phyloP scores from a whole-genome alignment of 2,329 filamentous ascomycete genomes.

The Nothophaeocryptopus gaeumannii region DNA sequence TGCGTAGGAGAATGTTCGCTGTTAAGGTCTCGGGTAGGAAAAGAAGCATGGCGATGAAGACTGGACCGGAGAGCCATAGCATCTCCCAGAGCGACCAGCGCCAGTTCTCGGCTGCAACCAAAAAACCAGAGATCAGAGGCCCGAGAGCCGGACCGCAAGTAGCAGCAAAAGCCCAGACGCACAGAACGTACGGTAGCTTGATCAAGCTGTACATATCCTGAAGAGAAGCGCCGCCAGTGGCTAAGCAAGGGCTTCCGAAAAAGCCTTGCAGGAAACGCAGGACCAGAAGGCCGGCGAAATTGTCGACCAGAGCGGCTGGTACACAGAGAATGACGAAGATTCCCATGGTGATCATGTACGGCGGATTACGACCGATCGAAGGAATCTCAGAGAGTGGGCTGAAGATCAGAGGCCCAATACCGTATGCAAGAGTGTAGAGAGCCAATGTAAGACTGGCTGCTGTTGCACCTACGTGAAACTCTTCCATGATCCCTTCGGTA shows the following conservation, averaged over 20 bases:
- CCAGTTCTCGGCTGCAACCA: conserved; percentile 57
- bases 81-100: conserved; percentile 65
- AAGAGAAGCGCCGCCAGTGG: conserved; percentile 56
- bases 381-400: conserved; percentile 15
- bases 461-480: conserved; percentile 55
- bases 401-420: conserved; percentile 15
- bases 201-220: conserved; percentile 52
- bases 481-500: conserved; percentile 48
- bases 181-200: conserved; percentile 45
- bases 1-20: conserved; percentile 59
- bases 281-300: neutral
- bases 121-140: conserved; percentile 60
- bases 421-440: conserved; percentile 45
- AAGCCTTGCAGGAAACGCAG: conserved; percentile 50
- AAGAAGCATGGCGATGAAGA: conserved; percentile 59
- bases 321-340: conserved; percentile 13
- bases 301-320: conserved; percentile 43
- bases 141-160: conserved; percentile 55
- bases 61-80: conserved; percentile 58
- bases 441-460: conserved; percentile 58
- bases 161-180: conserved; percentile 45
- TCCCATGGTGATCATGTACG: conserved; percentile 13
- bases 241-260: conserved; percentile 64
- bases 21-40: conserved; percentile 61
- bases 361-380: conserved; percentile 13